A percentile compares a stretch with the other conserved stretches of the same genome.
Evolutionary conservation across 2,329 filamentous ascomycete genomes (phyloP).

Genomic region (Ceratocystis ficicola): DNA sequence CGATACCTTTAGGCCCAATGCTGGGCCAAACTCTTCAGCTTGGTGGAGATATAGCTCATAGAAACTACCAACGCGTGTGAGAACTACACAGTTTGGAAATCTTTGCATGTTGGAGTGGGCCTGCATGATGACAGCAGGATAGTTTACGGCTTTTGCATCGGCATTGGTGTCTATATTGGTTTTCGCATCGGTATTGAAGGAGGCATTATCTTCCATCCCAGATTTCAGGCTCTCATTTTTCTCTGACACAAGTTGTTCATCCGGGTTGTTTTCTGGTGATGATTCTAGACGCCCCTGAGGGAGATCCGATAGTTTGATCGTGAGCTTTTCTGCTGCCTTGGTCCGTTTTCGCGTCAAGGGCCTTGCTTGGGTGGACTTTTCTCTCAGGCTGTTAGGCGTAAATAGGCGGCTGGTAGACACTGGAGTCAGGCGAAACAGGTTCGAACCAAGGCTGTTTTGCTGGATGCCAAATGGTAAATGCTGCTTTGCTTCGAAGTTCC

Average conservation of each 20-base stretch:
- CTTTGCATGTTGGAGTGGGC: slow-evolving; percentile 80
- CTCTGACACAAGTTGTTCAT: neutral
- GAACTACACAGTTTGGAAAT: slow-evolving; percentile 77
- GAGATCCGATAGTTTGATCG: slow-evolving; percentile 44
- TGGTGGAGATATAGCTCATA: slow-evolving; percentile 98
- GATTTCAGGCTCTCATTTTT: neutral
- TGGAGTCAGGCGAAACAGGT: neutral
- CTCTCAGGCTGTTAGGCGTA: neutral
- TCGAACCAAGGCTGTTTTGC: neutral
- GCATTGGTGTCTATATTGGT: neutral
- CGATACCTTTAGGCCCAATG: slow-evolving; percentile 78
- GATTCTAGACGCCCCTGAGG: slow-evolving; percentile 41
- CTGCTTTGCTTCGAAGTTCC: neutral
- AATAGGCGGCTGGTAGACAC: neutral
- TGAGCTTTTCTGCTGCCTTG: slow-evolving; percentile 30
- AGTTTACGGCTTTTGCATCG: slow-evolving; percentile 38
- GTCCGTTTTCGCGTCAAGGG: neutral
- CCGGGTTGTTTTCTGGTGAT: slow-evolving; percentile 3
- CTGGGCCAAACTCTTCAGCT: slow-evolving; percentile 73
- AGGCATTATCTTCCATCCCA: neutral
- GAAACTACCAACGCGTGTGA: slow-evolving; percentile 89
- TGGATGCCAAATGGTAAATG: neutral
- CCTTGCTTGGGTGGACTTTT: neutral
- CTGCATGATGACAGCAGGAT: slow-evolving; percentile 82
- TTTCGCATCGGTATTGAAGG: neutral